Percentiles rank a stretch among this genome's conserved stretches.
These are phyloP conservation scores for Cutaneotrichosporon spelunceum DNA, from an alignment of 1,284 basidiomycete species.

Conservation along the genomic window DNA sequence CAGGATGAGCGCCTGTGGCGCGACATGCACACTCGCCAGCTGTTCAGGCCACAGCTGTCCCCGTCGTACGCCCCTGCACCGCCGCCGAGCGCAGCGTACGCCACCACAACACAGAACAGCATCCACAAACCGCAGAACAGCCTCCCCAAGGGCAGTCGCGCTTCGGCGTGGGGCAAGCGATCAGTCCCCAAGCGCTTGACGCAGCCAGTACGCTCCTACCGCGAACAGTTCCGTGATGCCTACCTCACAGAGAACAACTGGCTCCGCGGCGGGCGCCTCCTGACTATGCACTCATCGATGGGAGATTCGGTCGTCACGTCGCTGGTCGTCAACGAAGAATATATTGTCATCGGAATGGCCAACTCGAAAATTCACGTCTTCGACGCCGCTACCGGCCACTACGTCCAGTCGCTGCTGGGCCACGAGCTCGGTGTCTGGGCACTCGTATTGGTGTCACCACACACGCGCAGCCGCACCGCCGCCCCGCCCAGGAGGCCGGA, in stretches of 20 bases:
- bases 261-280: slow-evolving; percentile 72
- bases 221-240: slow-evolving; percentile 24
- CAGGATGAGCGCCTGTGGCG: slow-evolving; percentile 83
- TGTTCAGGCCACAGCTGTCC: slow-evolving; percentile 51
- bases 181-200: slow-evolving; percentile 3
- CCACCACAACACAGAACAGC: not conserved
- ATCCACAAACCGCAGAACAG: not conserved
- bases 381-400: slow-evolving; percentile 72
- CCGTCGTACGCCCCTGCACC: slow-evolving; percentile 12
- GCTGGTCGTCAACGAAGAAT: slow-evolving; percentile 76
- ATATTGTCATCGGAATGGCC: slow-evolving; percentile 86
- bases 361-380: slow-evolving; percentile 86
- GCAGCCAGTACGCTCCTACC: slow-evolving; percentile 14
- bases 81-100: slow-evolving; percentile 9
- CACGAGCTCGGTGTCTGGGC: slow-evolving; percentile 92
- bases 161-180: not conserved
- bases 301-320: slow-evolving; percentile 79
- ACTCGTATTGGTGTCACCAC: slow-evolving; percentile 62
- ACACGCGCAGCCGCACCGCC: slow-evolving; percentile 2
- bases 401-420: slow-evolving; percentile 72
- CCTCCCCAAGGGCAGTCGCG: not conserved
- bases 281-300: slow-evolving; percentile 67
- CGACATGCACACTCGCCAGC: slow-evolving; percentile 65
- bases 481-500: not conserved
- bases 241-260: slow-evolving; percentile 75